Evolutionary conservation across 768 basidiomycete species (phyloP).

Genomic region (Hygrophoropsis aurantiaca): DNA sequence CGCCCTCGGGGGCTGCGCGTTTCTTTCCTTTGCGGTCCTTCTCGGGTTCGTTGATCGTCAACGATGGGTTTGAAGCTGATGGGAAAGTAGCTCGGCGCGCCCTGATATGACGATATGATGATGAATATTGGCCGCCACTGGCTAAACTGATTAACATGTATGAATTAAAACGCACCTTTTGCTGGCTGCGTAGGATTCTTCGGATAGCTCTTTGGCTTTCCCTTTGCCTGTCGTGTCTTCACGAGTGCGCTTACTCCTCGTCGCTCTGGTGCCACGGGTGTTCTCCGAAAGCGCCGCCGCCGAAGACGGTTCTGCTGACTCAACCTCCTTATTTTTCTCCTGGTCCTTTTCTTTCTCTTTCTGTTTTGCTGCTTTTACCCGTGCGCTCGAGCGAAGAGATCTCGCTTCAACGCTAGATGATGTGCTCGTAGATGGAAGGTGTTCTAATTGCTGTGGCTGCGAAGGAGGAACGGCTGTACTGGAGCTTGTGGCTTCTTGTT

Average conservation of each 20-base stretch:
- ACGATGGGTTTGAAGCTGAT: constrained; percentile 39
- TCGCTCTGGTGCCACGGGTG: constrained; percentile 40
- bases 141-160: constrained; percentile 9
- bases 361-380: constrained; percentile 73
- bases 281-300: constrained; percentile 38
- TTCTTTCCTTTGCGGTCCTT: constrained; percentile 90
- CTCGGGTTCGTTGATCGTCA: constrained; percentile 73
- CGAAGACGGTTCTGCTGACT: constrained; percentile 41
- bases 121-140: constrained; percentile 24
- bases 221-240: constrained; percentile 55
- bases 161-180: constrained; percentile 57
- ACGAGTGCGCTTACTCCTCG: constrained; percentile 52
- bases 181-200: constrained; percentile 49
- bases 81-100: constrained; percentile 57
- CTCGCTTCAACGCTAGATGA: constrained; percentile 49
- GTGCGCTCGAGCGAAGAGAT: constrained; percentile 70
- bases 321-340: constrained; percentile 54
- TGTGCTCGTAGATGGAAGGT: constrained; percentile 33
- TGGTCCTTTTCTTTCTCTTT: constrained; percentile 59
- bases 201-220: constrained; percentile 59
- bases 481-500: constrained; percentile 69
- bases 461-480: constrained; percentile 54
- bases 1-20: constrained; percentile 73
- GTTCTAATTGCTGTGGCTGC: constrained; percentile 43
- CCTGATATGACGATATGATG: constrained; percentile 41